A percentile compares a stretch with the other conserved stretches of the same genome.
Evolutionary conservation across 1,284 basidiomycete genomes (phyloP).

Genomic region (Somion occarium): DNA sequence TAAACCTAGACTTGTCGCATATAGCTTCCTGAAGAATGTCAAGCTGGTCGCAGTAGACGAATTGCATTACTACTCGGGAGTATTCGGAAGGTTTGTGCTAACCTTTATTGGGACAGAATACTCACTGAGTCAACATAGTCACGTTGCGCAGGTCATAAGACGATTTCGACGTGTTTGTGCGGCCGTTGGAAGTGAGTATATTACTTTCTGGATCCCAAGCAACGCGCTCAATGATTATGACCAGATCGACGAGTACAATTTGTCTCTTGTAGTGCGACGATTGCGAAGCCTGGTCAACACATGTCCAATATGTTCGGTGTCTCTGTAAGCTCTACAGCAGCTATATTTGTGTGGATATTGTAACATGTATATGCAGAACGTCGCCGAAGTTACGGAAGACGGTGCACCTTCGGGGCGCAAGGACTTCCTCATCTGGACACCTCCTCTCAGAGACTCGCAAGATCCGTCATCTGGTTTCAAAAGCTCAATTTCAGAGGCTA

Average conservation of each 20-base stretch:
- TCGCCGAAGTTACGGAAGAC: conserved; percentile 74
- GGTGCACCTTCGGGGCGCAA: conserved; percentile 82
- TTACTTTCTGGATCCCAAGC: background rate
- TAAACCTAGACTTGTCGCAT: background rate
- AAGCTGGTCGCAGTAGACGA: conserved; percentile 84
- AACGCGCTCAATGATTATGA: background rate
- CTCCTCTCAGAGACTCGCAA: conserved; percentile 57
- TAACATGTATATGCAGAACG: conserved; percentile 31
- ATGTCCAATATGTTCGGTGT: conserved; percentile 78
- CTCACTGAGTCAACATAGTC: conserved; percentile 36
- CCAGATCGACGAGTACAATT: conserved; percentile 61
- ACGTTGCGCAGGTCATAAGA: conserved; percentile 77
- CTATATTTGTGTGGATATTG: background rate
- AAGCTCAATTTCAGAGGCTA: conserved; percentile 70
- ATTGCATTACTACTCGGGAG: conserved; percentile 73
- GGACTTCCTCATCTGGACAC: conserved; percentile 77
- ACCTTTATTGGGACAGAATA: background rate
- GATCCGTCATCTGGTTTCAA: conserved; percentile 55
- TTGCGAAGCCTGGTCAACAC: conserved; percentile 73
- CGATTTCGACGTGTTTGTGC: conserved; percentile 77
- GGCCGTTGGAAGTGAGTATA: conserved; percentile 75
- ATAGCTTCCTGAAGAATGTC: conserved; percentile 68
- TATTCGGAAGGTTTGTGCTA: conserved; percentile 59
- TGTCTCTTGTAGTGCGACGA: conserved; percentile 88
- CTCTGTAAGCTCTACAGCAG: conserved; percentile 28